Conservation (phyloP, 805 yeast genomes). For the Starmerella stellata region DNA sequence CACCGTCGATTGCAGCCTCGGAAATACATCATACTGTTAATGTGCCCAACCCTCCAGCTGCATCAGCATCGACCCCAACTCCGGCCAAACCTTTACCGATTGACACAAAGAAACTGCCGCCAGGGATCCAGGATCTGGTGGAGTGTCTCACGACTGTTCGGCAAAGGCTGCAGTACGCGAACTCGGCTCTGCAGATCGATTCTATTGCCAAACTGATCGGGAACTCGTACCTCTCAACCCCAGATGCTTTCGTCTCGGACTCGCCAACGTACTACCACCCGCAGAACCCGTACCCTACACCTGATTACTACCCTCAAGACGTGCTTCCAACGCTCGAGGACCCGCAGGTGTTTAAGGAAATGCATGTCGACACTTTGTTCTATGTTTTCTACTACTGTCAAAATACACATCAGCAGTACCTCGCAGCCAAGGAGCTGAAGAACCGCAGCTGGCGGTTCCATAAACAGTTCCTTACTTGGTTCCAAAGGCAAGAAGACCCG, state of each 20-base stretch:
- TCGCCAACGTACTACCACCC: constrained; percentile 63
- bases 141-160: constrained; percentile 27
- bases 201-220: constrained; percentile 31
- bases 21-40: neutral
- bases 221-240: constrained; percentile 68
- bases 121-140: constrained; percentile 27
- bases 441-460: constrained; percentile 72
- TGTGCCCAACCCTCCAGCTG: neutral
- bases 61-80: neutral
- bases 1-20: neutral
- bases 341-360: constrained; percentile 41
- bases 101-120: constrained; percentile 20
- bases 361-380: constrained; percentile 75
- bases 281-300: constrained; percentile 70
- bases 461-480: constrained; percentile 62
- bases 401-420: constrained; percentile 50
- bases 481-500: constrained; percentile 45
- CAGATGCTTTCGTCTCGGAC: constrained; percentile 84
- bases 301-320: constrained; percentile 76
- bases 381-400: constrained; percentile 80
- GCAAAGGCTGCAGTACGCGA: constrained; percentile 32
- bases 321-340: constrained; percentile 38
- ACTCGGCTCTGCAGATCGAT: constrained; percentile 22
- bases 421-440: constrained; percentile 65
- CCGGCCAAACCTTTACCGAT: neutral